Evolutionary conservation across 371 early-diverging fungal species (phyloP), one percentile per base, ranked within the genome.

Genomic region (Mucor lusitanicus): DNA sequence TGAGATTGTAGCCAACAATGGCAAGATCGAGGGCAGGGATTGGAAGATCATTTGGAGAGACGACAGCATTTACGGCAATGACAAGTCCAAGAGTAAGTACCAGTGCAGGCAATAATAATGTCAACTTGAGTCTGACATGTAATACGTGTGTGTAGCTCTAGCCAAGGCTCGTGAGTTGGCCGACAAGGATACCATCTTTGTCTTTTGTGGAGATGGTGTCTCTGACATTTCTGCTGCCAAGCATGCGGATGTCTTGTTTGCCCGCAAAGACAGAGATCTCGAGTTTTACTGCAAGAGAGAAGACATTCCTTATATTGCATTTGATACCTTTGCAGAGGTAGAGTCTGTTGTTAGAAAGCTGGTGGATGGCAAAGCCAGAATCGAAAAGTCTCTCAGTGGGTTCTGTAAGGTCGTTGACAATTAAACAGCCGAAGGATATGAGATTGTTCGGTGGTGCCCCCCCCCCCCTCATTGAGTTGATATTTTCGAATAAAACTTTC

Each of bases 161-260:
- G 63, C 65, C 44, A 62, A 74, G 58, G 80, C 83, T 39, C 78
- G 83, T 59, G 75, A 68, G 33, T 60, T 67, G 11, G 74, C 74
- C 35, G 35, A 74, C 0, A 59, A 71, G 21, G 81, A 69, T 70
- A 83, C 70, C 15, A 75, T 82, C 40, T 78, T 88, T 61, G 75
- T 91, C 3, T 91, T 89, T 63, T 81, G 87, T 32, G 91, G 91
- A 23, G 91, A 91, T 71, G 90, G 91, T 40, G 86, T 91, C 0
- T 85, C 85, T 1, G 91, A 91, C 67, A 83, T 91, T 33, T 84
- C 85, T 3, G 90, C 88, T n/a, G 89, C 91, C n/a, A 72, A 78
- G 48, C 85, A 87, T 46, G 87, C 89, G 6, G 90, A 90, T 62
- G 65, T 87, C 11, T 71, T 91, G 37, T 89, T 90, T 74, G 90